A percentile compares a stretch with the other conserved stretches of the same genome.
Evolutionary conservation across 2,329 filamentous ascomycete genomes (phyloP).

Genomic region (Calonectria pseudoturangicola): DNA sequence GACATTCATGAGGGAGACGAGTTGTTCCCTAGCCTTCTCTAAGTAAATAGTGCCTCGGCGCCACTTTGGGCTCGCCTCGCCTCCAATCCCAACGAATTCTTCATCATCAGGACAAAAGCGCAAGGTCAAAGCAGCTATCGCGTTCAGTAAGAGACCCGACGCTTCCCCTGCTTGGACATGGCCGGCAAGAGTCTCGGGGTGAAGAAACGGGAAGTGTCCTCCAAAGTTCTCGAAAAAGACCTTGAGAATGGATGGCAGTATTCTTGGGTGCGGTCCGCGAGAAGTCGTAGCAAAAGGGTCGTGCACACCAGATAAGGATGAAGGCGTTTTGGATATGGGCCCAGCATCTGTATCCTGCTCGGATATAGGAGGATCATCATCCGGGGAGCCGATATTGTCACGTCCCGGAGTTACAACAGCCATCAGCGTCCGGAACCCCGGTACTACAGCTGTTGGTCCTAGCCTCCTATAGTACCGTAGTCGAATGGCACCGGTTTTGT

Average conservation of each 20-base stretch:
- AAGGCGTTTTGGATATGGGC: background rate
- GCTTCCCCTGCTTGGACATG: background rate
- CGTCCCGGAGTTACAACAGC: background rate
- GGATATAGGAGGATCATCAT: background rate
- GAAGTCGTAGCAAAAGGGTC: background rate
- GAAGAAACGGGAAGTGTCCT: background rate
- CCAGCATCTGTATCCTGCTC: background rate
- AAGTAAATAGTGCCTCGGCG: background rate
- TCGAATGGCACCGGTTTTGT: background rate
- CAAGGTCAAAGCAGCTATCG: background rate
- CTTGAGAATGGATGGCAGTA: background rate
- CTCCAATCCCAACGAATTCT: background rate
- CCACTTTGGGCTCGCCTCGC: background rate
- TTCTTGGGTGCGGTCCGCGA: background rate
- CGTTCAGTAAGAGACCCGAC: background rate
- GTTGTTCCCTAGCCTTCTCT: background rate
- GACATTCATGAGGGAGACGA: background rate
- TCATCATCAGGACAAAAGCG: background rate
- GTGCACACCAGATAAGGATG: background rate
- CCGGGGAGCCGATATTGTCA: background rate
- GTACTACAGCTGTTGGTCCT: background rate
- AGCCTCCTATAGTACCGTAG: background rate
- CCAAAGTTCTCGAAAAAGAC: background rate
- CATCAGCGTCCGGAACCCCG: background rate
- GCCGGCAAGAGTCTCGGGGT: background rate